Conservation (phyloP, 768 basidiomycete genomes). For the Rhodocollybia butyracea region DNA sequence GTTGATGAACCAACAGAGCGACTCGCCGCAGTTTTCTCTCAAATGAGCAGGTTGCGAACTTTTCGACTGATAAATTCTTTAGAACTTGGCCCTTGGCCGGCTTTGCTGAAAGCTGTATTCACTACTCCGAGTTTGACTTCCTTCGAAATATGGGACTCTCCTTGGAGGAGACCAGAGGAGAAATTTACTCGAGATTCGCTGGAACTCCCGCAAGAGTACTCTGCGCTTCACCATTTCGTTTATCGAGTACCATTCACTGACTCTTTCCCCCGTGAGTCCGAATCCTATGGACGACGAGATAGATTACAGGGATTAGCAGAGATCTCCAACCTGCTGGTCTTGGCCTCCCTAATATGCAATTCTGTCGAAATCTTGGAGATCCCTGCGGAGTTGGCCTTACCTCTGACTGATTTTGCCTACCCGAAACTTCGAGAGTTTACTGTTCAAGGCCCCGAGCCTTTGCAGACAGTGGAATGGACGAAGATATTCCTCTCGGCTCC, state of each 20-base stretch:
- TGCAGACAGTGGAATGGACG: not conserved
- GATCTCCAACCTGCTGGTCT: not conserved
- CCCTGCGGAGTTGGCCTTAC: conserved; percentile 3
- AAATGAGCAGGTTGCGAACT: not conserved
- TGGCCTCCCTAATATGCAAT: not conserved
- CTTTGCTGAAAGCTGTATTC: not conserved
- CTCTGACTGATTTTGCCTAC: not conserved
- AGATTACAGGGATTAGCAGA: conserved; percentile 5
- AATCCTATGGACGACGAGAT: conserved; percentile 5
- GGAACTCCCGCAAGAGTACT: not conserved
- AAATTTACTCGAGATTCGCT: not conserved
- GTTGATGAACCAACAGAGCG: conserved; percentile 2
- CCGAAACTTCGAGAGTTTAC: not conserved
- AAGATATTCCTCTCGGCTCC: conserved; percentile 1
- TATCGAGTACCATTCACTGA: conserved; percentile 8
- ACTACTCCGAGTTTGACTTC: not conserved
- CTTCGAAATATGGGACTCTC: conserved; percentile 4
- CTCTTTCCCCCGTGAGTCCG: conserved; percentile 5
- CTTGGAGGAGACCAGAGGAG: conserved; percentile 5
- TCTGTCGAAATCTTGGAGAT: conserved; percentile 1
- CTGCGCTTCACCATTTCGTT: not conserved
- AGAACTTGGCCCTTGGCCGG: conserved; percentile 6
- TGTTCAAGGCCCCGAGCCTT: conserved; percentile 1
- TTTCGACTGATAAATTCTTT: conserved; percentile 6
- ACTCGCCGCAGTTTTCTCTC: not conserved